Percentiles rank a stretch among this genome's conserved stretches.
phyloP scores from a whole-genome alignment of 345 rosid species.

The Ceriops decandra region DNA sequence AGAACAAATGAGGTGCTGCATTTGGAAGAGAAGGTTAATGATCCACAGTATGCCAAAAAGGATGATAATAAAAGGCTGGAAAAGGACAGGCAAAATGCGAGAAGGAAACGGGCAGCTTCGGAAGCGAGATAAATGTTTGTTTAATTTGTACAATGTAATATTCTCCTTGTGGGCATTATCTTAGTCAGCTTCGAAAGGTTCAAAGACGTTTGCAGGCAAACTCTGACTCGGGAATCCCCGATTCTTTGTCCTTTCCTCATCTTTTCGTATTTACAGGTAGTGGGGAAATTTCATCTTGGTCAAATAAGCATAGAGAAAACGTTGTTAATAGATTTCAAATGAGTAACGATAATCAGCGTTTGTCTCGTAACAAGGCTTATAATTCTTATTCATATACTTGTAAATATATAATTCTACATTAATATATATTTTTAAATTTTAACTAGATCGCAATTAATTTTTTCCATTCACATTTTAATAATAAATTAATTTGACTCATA shows the following conservation, averaged over 20 bases:
- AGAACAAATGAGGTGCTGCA: conserved; percentile 23
- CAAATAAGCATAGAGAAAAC: not conserved
- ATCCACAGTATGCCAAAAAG: conserved; percentile 15
- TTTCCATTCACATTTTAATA: too few relatives aligned
- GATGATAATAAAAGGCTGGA: conserved; percentile 19
- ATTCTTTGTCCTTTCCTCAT: not conserved
- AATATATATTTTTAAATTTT: too few relatives aligned
- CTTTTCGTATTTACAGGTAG: too few relatives aligned
- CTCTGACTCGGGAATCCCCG: not conserved
- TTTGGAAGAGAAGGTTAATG: conserved; percentile 11
- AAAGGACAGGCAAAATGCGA: conserved; percentile 1
- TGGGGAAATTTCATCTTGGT: not conserved
- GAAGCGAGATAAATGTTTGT: not conserved
- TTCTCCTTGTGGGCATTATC: not conserved
- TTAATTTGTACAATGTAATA: conserved; percentile 1
- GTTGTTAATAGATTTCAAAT: not conserved
- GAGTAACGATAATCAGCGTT: not conserved
- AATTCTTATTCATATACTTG: too few relatives aligned
- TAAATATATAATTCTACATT: too few relatives aligned
- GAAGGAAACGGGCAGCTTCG: not conserved
- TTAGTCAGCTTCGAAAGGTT: not conserved
- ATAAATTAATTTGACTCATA: too few relatives aligned
- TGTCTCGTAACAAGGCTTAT: too few relatives aligned
- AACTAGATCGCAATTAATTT: too few relatives aligned
- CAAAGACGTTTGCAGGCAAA: not conserved